These are phyloP conservation scores for Fusarium mundagurra DNA, from an alignment of 2,329 filamentous ascomycete genomes.

Conservation along the genomic window DNA sequence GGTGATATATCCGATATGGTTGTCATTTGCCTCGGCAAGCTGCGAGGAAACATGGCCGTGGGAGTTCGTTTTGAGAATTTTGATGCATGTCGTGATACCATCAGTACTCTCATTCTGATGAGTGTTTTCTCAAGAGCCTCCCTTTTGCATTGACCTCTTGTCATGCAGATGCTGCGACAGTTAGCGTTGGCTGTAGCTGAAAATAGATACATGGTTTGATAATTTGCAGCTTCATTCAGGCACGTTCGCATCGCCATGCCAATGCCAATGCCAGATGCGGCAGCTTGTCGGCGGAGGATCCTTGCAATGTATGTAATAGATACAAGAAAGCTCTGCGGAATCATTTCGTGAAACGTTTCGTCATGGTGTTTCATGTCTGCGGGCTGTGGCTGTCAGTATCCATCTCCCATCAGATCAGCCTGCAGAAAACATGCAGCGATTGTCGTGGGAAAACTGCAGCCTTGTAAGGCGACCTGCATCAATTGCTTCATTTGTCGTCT, in stretches of 20 bases:
- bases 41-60: background rate
- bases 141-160: background rate
- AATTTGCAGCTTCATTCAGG: constrained; percentile 12
- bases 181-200: constrained; percentile 7
- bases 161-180: background rate
- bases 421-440: background rate
- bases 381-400: constrained; percentile 11
- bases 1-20: constrained; percentile 11
- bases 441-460: constrained; percentile 2
- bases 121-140: background rate
- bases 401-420: background rate
- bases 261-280: constrained; percentile 19
- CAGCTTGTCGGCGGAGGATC: constrained; percentile 14
- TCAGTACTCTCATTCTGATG: background rate
- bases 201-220: constrained; percentile 19
- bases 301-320: constrained; percentile 7
- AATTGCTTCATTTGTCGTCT: background rate
- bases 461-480: constrained; percentile 11
- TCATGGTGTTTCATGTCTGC: constrained; percentile 40
- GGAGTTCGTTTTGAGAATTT: constrained; percentile 1
- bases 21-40: constrained; percentile 15
- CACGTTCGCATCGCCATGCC: constrained; percentile 6
- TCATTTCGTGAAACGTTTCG: constrained; percentile 40
- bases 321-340: constrained; percentile 20
- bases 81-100: background rate